phyloP scores from a whole-genome alignment of 805 yeast species.

The Sugiyamaella lignohabitans region DNA sequence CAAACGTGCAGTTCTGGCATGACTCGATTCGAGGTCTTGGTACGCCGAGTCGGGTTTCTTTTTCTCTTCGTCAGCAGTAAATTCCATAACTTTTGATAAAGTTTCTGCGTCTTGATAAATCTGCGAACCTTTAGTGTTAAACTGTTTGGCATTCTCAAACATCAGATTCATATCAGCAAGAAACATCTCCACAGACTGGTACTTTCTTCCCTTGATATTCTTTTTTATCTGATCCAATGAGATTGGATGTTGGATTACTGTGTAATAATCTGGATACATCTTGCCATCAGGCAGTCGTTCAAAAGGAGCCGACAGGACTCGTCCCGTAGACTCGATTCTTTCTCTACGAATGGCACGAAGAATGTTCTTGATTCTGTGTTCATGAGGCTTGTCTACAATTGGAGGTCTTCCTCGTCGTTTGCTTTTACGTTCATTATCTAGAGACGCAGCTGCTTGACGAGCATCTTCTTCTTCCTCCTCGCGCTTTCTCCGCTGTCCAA shows the following conservation, averaged over 20 bases:
- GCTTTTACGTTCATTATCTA: conserved; percentile 40
- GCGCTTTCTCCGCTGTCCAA: conserved; percentile 19
- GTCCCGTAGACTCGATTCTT: conserved; percentile 44
- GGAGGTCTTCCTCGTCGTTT: conserved; percentile 85
- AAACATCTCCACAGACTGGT: conserved; percentile 67
- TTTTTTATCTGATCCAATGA: conserved; percentile 51
- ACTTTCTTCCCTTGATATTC: conserved; percentile 79
- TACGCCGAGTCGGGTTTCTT: conserved; percentile 77
- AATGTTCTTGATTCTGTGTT: conserved; percentile 83
- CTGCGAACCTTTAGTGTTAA: conserved; percentile 50
- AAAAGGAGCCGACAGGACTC: conserved; percentile 52
- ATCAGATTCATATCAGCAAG: conserved; percentile 69
- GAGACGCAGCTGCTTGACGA: conserved; percentile 20
- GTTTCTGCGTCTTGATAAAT: conserved; percentile 55
- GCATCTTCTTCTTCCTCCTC: conserved; percentile 28
- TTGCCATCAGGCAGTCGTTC: conserved; percentile 76
- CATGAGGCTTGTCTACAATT: conserved; percentile 83
- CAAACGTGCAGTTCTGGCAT: conserved; percentile 58
- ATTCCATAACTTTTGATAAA: conserved; percentile 56
- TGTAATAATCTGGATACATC: conserved; percentile 45
- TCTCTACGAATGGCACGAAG: conserved; percentile 75
- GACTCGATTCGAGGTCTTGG: conserved; percentile 39
- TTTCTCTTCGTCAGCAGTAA: conserved; percentile 57
- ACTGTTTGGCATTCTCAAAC: conserved; percentile 66
- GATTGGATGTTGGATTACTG: conserved; percentile 37